phyloP scores from a whole-genome alignment of 805 yeast species.

The Teunomyces aglyptinius region DNA sequence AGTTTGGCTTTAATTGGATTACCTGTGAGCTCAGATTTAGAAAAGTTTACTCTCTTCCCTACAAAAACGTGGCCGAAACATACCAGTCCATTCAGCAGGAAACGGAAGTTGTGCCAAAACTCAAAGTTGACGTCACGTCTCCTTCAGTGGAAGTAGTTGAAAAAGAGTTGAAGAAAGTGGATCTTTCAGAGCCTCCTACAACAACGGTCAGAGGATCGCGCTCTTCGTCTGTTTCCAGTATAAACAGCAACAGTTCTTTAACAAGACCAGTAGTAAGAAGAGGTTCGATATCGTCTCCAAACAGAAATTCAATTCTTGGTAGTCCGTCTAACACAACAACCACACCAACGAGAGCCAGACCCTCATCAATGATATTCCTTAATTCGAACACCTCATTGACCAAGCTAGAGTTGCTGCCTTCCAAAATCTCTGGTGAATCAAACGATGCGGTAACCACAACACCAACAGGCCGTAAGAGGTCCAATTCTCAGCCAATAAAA shows the following conservation, averaged over 20 bases:
- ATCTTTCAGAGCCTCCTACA: conserved; percentile 10
- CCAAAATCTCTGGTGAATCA: not conserved
- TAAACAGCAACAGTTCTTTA: conserved; percentile 14
- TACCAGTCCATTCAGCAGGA: conserved; percentile 10
- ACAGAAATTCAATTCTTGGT: conserved; percentile 12
- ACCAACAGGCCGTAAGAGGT: conserved; percentile 27
- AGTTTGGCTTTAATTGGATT: conserved; percentile 43
- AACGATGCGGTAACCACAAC: conserved; percentile 8
- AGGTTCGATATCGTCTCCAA: conserved; percentile 18
- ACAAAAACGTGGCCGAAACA: conserved; percentile 18
- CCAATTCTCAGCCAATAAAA: conserved; percentile 35
- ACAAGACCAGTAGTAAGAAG: conserved; percentile 13
- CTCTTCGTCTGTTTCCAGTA: conserved; percentile 29
- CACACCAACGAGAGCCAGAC: conserved; percentile 14
- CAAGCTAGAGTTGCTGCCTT: conserved; percentile 9
- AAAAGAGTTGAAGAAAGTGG: conserved; percentile 15
- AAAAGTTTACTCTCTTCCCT: conserved; percentile 31
- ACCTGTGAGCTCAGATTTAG: conserved; percentile 41
- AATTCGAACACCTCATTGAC: conserved; percentile 17
- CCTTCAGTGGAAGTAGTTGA: conserved; percentile 6
- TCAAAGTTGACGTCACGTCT: no score
- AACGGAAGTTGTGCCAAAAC: no score
- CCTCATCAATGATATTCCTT: conserved; percentile 27
- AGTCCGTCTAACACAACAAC: conserved; percentile 3
- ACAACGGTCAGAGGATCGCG: conserved; percentile 18